A percentile compares a stretch with the other conserved stretches of the same genome.
These are phyloP conservation scores for Goniomonas avonlea DNA, from an alignment of 78 protist genomes.

Conservation along the genomic window DNA sequence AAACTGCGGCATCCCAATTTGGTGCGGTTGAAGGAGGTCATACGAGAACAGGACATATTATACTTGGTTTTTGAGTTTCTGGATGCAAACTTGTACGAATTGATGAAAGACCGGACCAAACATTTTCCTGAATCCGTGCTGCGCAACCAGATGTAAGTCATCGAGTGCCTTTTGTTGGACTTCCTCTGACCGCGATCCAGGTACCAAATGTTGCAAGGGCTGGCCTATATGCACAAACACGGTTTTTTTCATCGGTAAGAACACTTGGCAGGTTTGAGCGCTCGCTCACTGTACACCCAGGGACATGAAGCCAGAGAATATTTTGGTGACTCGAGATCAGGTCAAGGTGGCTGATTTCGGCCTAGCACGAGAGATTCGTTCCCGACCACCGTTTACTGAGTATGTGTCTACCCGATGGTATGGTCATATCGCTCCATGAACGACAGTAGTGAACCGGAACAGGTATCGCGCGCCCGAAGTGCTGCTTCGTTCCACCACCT, in stretches of 20 bases:
- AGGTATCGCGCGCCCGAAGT: constrained; percentile 47
- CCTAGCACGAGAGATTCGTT: constrained; percentile 82
- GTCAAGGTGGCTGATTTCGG: constrained; percentile 96
- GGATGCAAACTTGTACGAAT: constrained; percentile 74
- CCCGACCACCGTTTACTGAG: constrained; percentile 90
- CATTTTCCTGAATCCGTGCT: constrained; percentile 53
- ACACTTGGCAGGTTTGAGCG: constrained; percentile 92
- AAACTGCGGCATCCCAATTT: constrained; percentile 88
- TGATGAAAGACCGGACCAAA: constrained; percentile 62
- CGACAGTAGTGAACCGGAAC: neutral
- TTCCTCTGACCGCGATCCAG: neutral
- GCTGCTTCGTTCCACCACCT: constrained; percentile 59
- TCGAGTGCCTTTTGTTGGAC: neutral
- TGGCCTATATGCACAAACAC: constrained; percentile 75
- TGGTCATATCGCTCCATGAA: neutral
- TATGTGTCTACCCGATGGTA: constrained; percentile 97
- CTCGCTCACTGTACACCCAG: neutral
- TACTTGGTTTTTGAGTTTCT: constrained; percentile 88
- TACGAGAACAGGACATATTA: constrained; percentile 81
- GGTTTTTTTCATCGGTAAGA: constrained; percentile 87
- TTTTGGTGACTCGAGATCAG: constrained; percentile 47
- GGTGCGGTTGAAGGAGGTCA: constrained; percentile 87
- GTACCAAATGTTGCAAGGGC: constrained; percentile 79
- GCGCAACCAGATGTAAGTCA: constrained; percentile 2
- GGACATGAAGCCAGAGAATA: constrained; percentile 60